Evolutionary conservation across 2,329 filamentous ascomycete species (phyloP), one percentile per base, ranked within the genome.

Genomic region (Aureobasidium lini): DNA sequence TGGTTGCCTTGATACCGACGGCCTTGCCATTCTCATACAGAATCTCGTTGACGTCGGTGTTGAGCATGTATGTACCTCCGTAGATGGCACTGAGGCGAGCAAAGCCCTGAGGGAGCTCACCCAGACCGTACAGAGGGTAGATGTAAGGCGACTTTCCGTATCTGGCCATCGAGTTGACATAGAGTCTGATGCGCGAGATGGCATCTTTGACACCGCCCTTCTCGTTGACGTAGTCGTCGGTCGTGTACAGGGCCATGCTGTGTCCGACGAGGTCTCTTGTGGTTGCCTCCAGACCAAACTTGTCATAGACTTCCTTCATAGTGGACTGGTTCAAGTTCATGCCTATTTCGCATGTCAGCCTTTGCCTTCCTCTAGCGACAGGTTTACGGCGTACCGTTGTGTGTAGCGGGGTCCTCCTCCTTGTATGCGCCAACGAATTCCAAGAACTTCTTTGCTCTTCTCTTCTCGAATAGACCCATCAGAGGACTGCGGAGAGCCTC

Each of bases 141-240:
- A 99, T 97, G 81, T 97, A 99, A 47, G 94, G 95, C 11, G 92
- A 97, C 78, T 96, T 97, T 76, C 94, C 94, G 76, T 97, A 97
- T 64, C 93, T 86, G 56, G 92, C 90, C 77, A 99, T 95, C 32
- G 92, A 96, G 83, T 96, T 96, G 67, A 93, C 95, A 76, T 99
- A 99, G 48, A 99, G 83, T 66, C 90, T 85, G 73, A 99, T 96
- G 68, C 93, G 90, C 76, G 93, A 85, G 68, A 99, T 89, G 60
- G 89, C 85, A 72, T 96, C 91, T 67, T 88, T 85, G 46, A 92
- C 90, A 70, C 80, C 79, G 65, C 92, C 92, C 52, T 81, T 77
- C 64, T 81, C 75, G 65, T 81, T 84, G 70, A 95, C 86, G 77
- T 99, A 96, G 62, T 87, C 85, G 72, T 97, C 93, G 61, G 89